Evolutionary conservation across 2,329 filamentous ascomycete species (phyloP), one percentile per base, ranked within the genome.

Genomic region (Dactylellina parvicollis): DNA sequence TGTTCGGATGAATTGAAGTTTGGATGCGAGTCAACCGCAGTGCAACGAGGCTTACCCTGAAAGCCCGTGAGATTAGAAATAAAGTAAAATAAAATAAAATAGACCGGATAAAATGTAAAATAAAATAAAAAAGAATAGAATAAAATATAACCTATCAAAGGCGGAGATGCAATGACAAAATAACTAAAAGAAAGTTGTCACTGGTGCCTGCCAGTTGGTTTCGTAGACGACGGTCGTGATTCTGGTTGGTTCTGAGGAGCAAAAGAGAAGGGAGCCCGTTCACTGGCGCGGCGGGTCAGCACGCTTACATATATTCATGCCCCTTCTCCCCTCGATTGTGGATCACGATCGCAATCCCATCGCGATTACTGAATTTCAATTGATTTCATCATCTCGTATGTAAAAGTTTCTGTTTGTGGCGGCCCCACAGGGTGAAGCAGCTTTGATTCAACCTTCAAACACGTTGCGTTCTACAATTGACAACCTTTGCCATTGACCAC

Each of bases 391-490:
- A 34, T 9, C 5, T n/a, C n/a, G n/a, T n/a, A n/a, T n/a, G n/a
- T n/a, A 14, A 30, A 46, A 26, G 24, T 65, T 47, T 16, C 20
- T 62, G 46, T 22, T 52, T 8, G 40, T 49, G n/a, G 22, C 28
- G 49, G 59, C 67, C 60, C 69, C 60, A 60, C 60, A 66, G 55
- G 38, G 60, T 73, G 69, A 73, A 60, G 69, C 69, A 73, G 7
- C 59, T 73, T 42, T 73, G 69, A 73, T 66, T 73, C 69, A 73
- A 65, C 44, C 69, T 61, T 73, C 69, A 73, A 73, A 73, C 69
- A 47, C 42, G 60, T 32, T 60, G 46, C 14, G 69, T 73, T 66
- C 67, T 44, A 54, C 24, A 62, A 54, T 40, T 38, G 12, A 20
- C 34, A 14, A 3, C 28, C 28, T 9, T 49, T 26, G 34, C 20